Conservation (phyloP, 1,139 yeast genomes). For the Magnusiomyces paraingens region DNA sequence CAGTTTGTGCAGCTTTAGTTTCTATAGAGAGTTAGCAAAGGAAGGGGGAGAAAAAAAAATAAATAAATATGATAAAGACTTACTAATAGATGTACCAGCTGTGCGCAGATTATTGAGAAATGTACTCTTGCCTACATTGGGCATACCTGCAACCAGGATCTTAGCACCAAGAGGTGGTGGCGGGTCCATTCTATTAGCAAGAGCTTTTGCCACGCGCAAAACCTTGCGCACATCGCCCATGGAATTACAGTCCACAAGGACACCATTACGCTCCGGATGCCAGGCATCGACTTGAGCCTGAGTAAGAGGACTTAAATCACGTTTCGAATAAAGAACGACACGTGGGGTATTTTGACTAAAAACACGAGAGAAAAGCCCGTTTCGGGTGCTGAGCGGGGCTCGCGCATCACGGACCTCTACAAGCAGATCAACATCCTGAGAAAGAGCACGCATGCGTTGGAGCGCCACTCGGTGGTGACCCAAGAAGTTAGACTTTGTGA, state of each 20-base stretch:
- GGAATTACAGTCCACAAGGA: slow-evolving; percentile 56
- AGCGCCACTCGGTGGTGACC: slow-evolving; percentile 89
- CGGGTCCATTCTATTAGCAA: slow-evolving; percentile 31
- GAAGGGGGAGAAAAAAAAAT: slow-evolving; percentile 12
- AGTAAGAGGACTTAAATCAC: slow-evolving; percentile 39
- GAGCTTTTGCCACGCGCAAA: slow-evolving; percentile 41
- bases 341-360: slow-evolving; percentile 49
- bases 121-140: slow-evolving; percentile 97
- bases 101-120: slow-evolving; percentile 67
- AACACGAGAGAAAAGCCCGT: slow-evolving; percentile 68
- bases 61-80: slow-evolving; percentile 22
- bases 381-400: slow-evolving; percentile 81
- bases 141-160: slow-evolving; percentile 84
- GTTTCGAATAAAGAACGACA: slow-evolving; percentile 62
- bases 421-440: slow-evolving; percentile 76
- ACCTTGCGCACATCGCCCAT: slow-evolving; percentile 46
- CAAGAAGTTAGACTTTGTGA: slow-evolving; percentile 72
- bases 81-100: slow-evolving; percentile 42
- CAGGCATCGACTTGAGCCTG: slow-evolving; percentile 40
- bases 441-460: slow-evolving; percentile 56
- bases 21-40: slow-evolving; percentile 21
- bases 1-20: slow-evolving; percentile 74
- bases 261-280: slow-evolving; percentile 52
- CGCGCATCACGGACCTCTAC: slow-evolving; percentile 83
- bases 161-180: slow-evolving; percentile 81